A percentile compares a stretch with the other conserved stretches of the same genome.
phyloP scores from a whole-genome alignment of 1,139 yeast species.

The Taphrina deformans region DNA sequence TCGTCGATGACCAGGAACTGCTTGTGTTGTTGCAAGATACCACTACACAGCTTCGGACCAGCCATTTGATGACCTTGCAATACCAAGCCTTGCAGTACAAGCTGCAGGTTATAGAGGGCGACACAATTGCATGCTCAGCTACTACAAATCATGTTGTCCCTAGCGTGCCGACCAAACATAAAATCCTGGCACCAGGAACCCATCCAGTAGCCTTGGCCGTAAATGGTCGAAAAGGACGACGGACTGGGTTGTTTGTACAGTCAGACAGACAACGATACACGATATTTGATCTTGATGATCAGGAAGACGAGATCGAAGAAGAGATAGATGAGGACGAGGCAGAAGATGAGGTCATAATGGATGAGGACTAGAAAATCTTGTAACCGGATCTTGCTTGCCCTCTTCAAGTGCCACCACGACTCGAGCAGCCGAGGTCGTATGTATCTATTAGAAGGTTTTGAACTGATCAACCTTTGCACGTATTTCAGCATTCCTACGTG shows the following conservation, averaged over 20 bases:
- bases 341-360: neutral
- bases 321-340: neutral
- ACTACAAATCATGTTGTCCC: neutral
- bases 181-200: constrained; percentile 28
- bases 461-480: constrained; percentile 1
- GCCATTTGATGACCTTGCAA: neutral
- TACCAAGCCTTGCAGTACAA: neutral
- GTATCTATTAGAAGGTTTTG: neutral
- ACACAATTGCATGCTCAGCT: too few species aligned
- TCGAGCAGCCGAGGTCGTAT: too few species aligned
- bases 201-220: constrained; percentile 37
- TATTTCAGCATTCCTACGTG: neutral
- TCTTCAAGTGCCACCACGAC: too few species aligned
- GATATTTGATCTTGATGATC: constrained; percentile 40
- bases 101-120: neutral
- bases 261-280: constrained; percentile 39
- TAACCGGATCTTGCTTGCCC: neutral
- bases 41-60: neutral
- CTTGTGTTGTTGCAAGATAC: constrained; percentile 18
- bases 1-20: constrained; percentile 26
- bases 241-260: constrained; percentile 40
- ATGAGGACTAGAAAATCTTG: neutral
- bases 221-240: constrained; percentile 39
- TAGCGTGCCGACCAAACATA: neutral
- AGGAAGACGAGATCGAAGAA: constrained; percentile 36